These are phyloP conservation scores for Gastrodia elata DNA, from an alignment of 106 monocot species.

Conservation along the genomic window DNA sequence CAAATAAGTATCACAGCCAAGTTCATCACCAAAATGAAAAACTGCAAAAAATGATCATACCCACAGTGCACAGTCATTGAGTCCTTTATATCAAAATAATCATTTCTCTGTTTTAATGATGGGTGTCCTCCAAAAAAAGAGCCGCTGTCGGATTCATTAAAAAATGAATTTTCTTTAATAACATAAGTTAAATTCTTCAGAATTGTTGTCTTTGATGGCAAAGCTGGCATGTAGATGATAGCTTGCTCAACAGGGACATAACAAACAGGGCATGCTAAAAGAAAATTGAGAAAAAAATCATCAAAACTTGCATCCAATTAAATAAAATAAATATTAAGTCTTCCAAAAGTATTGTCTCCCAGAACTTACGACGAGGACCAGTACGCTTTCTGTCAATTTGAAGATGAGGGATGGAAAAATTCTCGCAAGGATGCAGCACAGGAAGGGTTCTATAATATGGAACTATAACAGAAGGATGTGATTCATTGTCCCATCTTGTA, in stretches of 20 bases:
- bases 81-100: slow-evolving; percentile 51
- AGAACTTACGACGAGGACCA: slow-evolving; percentile 63
- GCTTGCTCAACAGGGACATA: slow-evolving; percentile 76
- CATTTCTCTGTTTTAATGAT: slow-evolving; percentile 49
- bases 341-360: not conserved
- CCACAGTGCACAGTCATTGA: slow-evolving; percentile 79
- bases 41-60: slow-evolving; percentile 29
- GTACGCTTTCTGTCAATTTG: slow-evolving; percentile 34
- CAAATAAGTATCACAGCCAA: not conserved
- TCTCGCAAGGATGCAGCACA: slow-evolving; percentile 43
- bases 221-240: slow-evolving; percentile 45
- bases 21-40: not conserved
- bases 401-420: slow-evolving; percentile 26
- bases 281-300: slow-evolving; percentile 14
- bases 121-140: slow-evolving; percentile 59
- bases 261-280: slow-evolving; percentile 79
- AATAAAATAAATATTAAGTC: not conserved
- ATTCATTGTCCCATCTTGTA: slow-evolving; percentile 4
- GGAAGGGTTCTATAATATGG: slow-evolving; percentile 12
- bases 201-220: slow-evolving; percentile 57
- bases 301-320: not conserved
- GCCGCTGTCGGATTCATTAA: slow-evolving; percentile 34
- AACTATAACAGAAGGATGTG: not conserved
- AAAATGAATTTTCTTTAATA: slow-evolving; percentile 30
- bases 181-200: slow-evolving; percentile 53